phyloP scores from a whole-genome alignment of 257 asterid genomes.

The Petunia axillaris region DNA sequence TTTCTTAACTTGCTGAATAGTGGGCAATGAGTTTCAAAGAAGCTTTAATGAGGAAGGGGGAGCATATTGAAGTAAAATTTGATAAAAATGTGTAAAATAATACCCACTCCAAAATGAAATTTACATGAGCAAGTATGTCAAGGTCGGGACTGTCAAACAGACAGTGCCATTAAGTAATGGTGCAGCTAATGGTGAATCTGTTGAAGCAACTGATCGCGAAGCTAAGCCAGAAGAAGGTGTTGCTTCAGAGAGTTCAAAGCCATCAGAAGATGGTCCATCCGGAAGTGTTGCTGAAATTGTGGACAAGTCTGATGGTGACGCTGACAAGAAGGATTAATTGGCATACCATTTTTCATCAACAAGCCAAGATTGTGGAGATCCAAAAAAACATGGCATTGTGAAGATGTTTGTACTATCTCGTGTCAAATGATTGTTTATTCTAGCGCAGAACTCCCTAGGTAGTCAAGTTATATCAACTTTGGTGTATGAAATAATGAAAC shows the following conservation, averaged over 20 bases:
- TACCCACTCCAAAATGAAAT: too few relatives aligned
- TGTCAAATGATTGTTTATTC: slow-evolving; percentile 5
- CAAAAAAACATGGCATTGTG: not conserved
- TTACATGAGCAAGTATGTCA: slow-evolving; percentile 90
- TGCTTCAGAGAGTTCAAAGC: slow-evolving; percentile 35
- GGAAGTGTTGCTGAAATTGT: slow-evolving; percentile 39
- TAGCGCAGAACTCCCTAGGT: slow-evolving; percentile 27
- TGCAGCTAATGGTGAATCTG: slow-evolving; percentile 39
- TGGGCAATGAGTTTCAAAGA: too few relatives aligned
- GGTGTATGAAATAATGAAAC: slow-evolving; percentile 39
- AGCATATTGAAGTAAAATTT: too few relatives aligned
- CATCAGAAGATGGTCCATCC: slow-evolving; percentile 45
- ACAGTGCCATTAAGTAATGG: slow-evolving; percentile 55
- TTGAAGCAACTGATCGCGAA: slow-evolving; percentile 36
- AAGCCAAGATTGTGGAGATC: not conserved
- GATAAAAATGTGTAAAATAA: too few relatives aligned
- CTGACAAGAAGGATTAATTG: slow-evolving; percentile 55
- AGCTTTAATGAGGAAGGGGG: too few relatives aligned
- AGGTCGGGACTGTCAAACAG: slow-evolving; percentile 81
- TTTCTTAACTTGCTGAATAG: too few relatives aligned
- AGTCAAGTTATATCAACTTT: slow-evolving; percentile 33
- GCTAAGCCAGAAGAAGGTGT: slow-evolving; percentile 38
- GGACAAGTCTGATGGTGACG: slow-evolving; percentile 40
- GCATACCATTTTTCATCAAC: slow-evolving; percentile 3
- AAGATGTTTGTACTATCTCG: slow-evolving; percentile 6